Base-by-base conservation (phyloP, 805 yeast genomes). In the Candida tammaniensis region DNA sequence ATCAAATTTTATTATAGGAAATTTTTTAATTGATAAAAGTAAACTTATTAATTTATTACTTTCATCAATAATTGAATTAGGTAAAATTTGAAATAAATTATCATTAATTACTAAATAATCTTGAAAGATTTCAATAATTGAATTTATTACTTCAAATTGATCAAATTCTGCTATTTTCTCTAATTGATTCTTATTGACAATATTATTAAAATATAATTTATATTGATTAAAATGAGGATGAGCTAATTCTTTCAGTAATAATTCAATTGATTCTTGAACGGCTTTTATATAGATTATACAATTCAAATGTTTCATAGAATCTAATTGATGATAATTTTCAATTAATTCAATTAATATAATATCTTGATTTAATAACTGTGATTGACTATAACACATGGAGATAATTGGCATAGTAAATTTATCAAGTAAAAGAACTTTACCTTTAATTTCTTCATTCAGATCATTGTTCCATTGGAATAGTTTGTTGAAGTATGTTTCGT, bases 161-260 rank as follows among this genome's bases (percentile, higher is more conserved):
- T 93, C 99, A 3, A 86, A 75, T 56, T 87, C 96, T 0, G 98
- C 98, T 30, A 93, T 54, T 32, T 85, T 70, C 54, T 93, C 99
- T 46, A 93, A 57, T 43, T 86, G 84, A 17, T 80, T 68, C 59
- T 91, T 93, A 33, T 78, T 70, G 19, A 89, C 72, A 11, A 78
- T 66, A 54, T 88, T 88, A 54, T 78, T 83, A 68, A 91, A 87
- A 49, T 71, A 86, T 13, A 93, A 55, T 49, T 82, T 81, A 59
- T 93, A 93, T 22, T 69, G 71, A 22, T 80, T 76, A 61, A 88
- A 93, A 48, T 80, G 87, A 0, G 98, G 98, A 38, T 69, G 68
- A 23, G 74, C 61, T 34, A 93, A 62, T 57, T 93, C 99, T 17
- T 73, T 70, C 7, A 77, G 59, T 24, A 93, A 60, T 25, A 58